Evolutionary conservation across 306 rosid species (phyloP), one percentile per base, ranked within the genome.

Genomic region (Cucurbita moschata): DNA sequence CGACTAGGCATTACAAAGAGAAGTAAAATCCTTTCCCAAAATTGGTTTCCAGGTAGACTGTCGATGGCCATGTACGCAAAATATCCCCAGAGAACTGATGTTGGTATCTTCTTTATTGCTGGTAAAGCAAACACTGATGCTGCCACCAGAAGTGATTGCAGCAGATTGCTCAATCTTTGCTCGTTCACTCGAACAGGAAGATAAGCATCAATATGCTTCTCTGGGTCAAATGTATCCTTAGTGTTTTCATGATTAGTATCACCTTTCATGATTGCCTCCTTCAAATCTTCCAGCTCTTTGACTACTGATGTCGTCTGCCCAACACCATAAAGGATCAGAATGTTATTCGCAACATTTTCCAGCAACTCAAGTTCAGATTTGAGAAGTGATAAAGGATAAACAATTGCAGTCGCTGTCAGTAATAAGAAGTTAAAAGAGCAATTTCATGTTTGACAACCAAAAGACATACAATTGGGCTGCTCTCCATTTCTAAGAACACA

Each of bases 1-100:
- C 96, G 84, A 42, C 85, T 72, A 47, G 92, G 92, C n/a, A 87
- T 66, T 49, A 90, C 82, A 76, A 88, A 83, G 77, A 92, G 85
- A 51, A 92, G 83, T 52, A 85, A 72, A 51, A 87, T 72, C 70
- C 96, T 90, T 79, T 92, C 96, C 96, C 96, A 90, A 70, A 92
- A 90, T 58, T 92, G 96, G 75, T 88, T 92, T 21, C 96, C 96
- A 0, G 96, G 96, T 78, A 92, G 98, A 84, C 98, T 92, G 77
- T 92, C 96, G 35, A 90, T 88, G 78, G 98, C 96, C 96, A 90
- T 92, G 84, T 80, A 92, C 4, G 96, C 92, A 51, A 92, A 92
- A 51, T 90, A 92, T 55, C 98, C 96, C 98, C 98, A 92, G 19
- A 89, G 82, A 80, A 92, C 92, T 3, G 98, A 88, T 75, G 92